Conservation (phyloP, 345 rosid species). For the rapeseed (Brassica napus) region DNA sequence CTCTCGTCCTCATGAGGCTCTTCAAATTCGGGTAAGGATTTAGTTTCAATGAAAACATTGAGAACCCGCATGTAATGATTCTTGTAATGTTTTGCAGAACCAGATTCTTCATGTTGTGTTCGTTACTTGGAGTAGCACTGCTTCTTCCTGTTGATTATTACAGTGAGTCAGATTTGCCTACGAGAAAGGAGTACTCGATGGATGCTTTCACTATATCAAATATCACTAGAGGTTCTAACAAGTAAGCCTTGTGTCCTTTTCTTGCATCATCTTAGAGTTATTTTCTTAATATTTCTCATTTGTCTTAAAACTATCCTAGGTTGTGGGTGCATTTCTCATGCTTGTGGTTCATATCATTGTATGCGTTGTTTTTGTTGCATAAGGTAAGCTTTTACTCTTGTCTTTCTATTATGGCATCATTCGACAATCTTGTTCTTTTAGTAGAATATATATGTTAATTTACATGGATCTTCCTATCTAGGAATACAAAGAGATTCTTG, state of each 20-base stretch:
- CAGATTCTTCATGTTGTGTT: slow-evolving; percentile 69
- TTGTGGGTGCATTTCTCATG: slow-evolving; percentile 92
- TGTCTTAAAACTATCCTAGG: slow-evolving; percentile 44
- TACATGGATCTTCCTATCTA: slow-evolving; percentile 46
- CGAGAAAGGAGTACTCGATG: slow-evolving; percentile 46
- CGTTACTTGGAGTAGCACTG: slow-evolving; percentile 60
- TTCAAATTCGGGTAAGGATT: slow-evolving; percentile 77
- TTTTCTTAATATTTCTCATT: slow-evolving; percentile 6
- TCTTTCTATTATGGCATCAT: neutral
- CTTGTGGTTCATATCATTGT: slow-evolving; percentile 76
- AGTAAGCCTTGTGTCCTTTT: slow-evolving; percentile 37
- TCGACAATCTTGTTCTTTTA: neutral
- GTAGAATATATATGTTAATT: slow-evolving; percentile 33
- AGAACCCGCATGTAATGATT: neutral
- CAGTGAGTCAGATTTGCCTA: slow-evolving; percentile 51
- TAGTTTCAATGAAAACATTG: neutral
- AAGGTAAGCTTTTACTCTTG: slow-evolving; percentile 48
- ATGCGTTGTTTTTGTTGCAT: slow-evolving; percentile 63
- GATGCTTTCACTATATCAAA: slow-evolving; percentile 77
- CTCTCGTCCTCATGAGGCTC: slow-evolving; percentile 73
- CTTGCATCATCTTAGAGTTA: neutral
- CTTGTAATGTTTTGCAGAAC: slow-evolving; percentile 48
- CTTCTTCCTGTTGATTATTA: slow-evolving; percentile 78
- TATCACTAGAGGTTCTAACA: slow-evolving; percentile 65
- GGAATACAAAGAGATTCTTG: slow-evolving; percentile 74